Conservation (phyloP, 192 early-diverging fungal species). For the Obelidium mucronatum region DNA sequence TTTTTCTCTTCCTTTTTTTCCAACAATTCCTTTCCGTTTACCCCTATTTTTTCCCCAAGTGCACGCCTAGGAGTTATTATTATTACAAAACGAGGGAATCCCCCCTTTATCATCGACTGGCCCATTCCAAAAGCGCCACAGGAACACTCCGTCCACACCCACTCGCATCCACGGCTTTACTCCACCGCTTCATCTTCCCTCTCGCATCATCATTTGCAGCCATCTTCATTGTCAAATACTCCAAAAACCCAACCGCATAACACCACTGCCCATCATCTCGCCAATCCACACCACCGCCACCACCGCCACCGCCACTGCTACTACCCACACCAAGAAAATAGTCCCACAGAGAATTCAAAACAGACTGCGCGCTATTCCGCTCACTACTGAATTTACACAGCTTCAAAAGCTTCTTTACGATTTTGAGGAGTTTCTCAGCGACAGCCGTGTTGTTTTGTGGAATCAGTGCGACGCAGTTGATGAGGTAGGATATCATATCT, state of each 20-base stretch:
- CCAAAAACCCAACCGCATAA: not conserved
- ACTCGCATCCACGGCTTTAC: not conserved
- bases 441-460: not conserved
- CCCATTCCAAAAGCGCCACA: not conserved
- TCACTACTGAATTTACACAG: not conserved
- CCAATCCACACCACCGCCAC: not conserved
- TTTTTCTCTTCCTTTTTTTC: too few species aligned
- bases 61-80: too few species aligned
- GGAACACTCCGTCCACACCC: not conserved
- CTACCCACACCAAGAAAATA: not conserved
- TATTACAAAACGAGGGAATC: too few species aligned
- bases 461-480: not conserved
- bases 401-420: not conserved
- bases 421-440: not conserved
- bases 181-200: not conserved
- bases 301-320: not conserved
- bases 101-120: too few species aligned
- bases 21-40: too few species aligned
- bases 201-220: not conserved
- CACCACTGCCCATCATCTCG: not conserved
- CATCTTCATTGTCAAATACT: not conserved
- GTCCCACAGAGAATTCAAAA: not conserved
- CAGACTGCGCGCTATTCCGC: not conserved
- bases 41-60: too few species aligned
- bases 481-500: not conserved